Conservation (phyloP, 208 protist genomes). For the Wallacemonas collosoma region DNA sequence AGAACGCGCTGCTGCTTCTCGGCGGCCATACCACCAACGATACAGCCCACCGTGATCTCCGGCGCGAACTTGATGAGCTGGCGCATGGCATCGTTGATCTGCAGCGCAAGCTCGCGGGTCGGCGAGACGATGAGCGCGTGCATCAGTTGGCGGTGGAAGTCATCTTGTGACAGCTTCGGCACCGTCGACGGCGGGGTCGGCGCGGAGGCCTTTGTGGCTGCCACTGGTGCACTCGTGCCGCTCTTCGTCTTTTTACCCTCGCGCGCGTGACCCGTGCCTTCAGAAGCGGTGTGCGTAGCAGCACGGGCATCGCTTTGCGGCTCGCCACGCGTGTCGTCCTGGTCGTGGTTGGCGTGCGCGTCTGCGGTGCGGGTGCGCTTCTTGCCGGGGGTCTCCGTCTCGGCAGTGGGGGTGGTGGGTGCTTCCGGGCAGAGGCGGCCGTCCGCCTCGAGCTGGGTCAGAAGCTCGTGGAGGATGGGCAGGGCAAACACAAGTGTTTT, state of each 20-base stretch:
- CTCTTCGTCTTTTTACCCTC: slow-evolving; percentile 8
- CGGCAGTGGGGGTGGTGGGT: neutral
- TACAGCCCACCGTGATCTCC: slow-evolving; percentile 68
- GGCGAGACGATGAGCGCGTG: slow-evolving; percentile 96
- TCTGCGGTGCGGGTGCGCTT: neutral
- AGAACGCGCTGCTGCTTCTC: slow-evolving; percentile 91
- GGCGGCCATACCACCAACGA: slow-evolving; percentile 89
- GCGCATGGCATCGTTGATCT: slow-evolving; percentile 90
- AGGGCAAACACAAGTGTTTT: slow-evolving; percentile 99
- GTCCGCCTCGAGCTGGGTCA: slow-evolving; percentile 32
- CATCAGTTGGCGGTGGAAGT: slow-evolving; percentile 56
- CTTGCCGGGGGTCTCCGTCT: neutral
- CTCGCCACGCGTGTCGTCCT: neutral
- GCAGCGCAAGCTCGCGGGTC: slow-evolving; percentile 97
- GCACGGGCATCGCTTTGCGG: no score
- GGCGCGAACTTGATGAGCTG: slow-evolving; percentile 64
- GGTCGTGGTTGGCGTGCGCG: slow-evolving; percentile 3
- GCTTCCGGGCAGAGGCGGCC: slow-evolving; percentile 7
- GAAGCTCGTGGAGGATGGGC: slow-evolving; percentile 87
- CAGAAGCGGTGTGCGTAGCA: no score
- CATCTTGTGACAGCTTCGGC: slow-evolving; percentile 5
- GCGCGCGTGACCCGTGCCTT: no score
- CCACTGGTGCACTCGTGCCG: neutral
- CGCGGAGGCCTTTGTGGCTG: neutral
- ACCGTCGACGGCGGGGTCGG: neutral